Percentiles rank a stretch among this genome's conserved stretches.
Evolutionary conservation across 345 rosid genomes (phyloP).

Genomic region (Moricandia arvensis): DNA sequence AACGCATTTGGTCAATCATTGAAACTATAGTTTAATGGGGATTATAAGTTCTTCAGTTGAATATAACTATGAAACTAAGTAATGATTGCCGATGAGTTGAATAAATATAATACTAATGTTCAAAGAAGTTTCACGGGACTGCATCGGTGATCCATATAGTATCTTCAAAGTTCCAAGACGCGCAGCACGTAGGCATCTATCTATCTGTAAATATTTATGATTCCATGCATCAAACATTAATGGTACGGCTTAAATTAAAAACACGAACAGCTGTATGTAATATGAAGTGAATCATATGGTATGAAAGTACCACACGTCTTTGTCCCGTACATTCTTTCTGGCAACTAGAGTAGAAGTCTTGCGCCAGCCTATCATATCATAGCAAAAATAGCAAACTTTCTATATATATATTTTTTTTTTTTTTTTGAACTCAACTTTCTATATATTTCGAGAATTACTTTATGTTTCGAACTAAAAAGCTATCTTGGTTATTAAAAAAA

Average conservation of each 20-base stretch:
- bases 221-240: slow-evolving; percentile 24
- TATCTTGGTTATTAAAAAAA: too few species aligned
- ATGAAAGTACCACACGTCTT: slow-evolving; percentile 38
- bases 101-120: not conserved
- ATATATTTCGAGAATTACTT: too few species aligned
- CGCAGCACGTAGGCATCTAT: not conserved
- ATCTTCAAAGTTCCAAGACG: slow-evolving; percentile 9
- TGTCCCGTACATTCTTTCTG: slow-evolving; percentile 41
- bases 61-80: not conserved
- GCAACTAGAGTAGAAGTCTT: slow-evolving; percentile 24
- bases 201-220: slow-evolving; percentile 17
- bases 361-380: slow-evolving; percentile 28
- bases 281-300: slow-evolving; percentile 26
- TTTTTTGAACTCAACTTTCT: too few species aligned
- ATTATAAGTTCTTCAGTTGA: not conserved
- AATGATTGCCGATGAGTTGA: slow-evolving; percentile 1
- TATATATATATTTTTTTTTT: too few species aligned
- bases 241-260: slow-evolving; percentile 24
- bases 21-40: not conserved
- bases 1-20: not conserved
- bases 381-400: not conserved
- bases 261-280: slow-evolving; percentile 26
- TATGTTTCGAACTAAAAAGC: too few species aligned
- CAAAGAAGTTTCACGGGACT: slow-evolving; percentile 23
- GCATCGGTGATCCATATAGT: slow-evolving; percentile 9